Conservation (phyloP, 2,329 filamentous ascomycete genomes). For the Fonsecaea pedrosoi region DNA sequence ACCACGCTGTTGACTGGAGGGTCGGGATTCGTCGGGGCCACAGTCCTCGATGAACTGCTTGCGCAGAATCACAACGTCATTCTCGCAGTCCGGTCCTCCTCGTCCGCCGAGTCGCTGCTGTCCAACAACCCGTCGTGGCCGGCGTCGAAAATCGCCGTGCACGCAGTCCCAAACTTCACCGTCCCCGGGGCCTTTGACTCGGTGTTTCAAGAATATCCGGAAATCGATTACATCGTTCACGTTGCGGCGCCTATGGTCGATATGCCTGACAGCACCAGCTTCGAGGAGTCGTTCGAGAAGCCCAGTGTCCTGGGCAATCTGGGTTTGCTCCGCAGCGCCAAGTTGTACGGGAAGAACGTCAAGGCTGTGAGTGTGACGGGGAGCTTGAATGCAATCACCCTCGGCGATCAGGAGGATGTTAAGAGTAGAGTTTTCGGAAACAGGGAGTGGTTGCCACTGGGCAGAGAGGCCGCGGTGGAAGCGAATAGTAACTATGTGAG, state of each 20-base stretch:
- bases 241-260: slow-evolving; percentile 76
- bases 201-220: slow-evolving; percentile 65
- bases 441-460: slow-evolving; percentile 24
- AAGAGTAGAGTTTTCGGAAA: slow-evolving; percentile 28
- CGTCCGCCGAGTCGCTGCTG: slow-evolving; percentile 66
- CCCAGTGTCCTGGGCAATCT: slow-evolving; percentile 31
- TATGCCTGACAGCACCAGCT: slow-evolving; percentile 51
- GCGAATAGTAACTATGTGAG: slow-evolving; percentile 31
- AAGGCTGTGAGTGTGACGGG: slow-evolving; percentile 33
- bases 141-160: slow-evolving; percentile 65
- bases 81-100: slow-evolving; percentile 65
- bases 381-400: slow-evolving; percentile 32
- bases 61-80: slow-evolving; percentile 66
- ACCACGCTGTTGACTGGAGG: slow-evolving; percentile 80
- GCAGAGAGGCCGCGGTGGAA: slow-evolving; percentile 29
- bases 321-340: slow-evolving; percentile 23
- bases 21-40: slow-evolving; percentile 82
- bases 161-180: slow-evolving; percentile 74
- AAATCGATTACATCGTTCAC: slow-evolving; percentile 75
- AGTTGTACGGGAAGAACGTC: slow-evolving; percentile 29
- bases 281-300: slow-evolving; percentile 32
- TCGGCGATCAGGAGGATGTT: slow-evolving; percentile 31
- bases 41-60: slow-evolving; percentile 76
- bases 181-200: slow-evolving; percentile 71
- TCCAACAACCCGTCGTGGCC: slow-evolving; percentile 58